Conservation (phyloP, 1,139 yeast species). For the Suhomyces maxii region DNA sequence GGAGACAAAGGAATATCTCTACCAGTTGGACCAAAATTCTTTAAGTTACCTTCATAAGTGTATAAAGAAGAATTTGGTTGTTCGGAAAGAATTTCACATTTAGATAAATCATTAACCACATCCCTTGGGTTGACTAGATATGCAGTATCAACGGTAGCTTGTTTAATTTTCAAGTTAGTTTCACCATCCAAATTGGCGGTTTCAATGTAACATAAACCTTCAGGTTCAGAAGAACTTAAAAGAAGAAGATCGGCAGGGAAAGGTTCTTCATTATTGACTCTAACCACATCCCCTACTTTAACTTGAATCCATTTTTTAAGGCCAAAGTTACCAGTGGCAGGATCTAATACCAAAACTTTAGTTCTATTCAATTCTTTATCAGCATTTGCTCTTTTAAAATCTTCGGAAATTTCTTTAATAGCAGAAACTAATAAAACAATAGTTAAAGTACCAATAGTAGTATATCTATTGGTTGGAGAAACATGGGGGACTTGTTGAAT, state of each 20-base stretch:
- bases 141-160: constrained; percentile 78
- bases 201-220: constrained; percentile 95
- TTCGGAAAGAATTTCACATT: constrained; percentile 65
- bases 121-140: constrained; percentile 68
- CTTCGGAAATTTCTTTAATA: constrained; percentile 86
- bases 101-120: constrained; percentile 39
- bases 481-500: constrained; percentile 98
- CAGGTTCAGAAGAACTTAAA: constrained; percentile 93
- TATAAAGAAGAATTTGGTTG: constrained; percentile 93
- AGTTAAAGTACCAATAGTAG: constrained; percentile 88
- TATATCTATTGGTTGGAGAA: constrained; percentile 93
- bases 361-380: constrained; percentile 89
- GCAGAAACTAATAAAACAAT: constrained; percentile 90
- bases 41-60: constrained; percentile 88
- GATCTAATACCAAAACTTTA: constrained; percentile 66
- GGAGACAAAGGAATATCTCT: constrained; percentile 70
- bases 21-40: constrained; percentile 50
- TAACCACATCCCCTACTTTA: constrained; percentile 87
- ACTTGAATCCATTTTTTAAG: constrained; percentile 82
- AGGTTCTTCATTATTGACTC: constrained; percentile 83
- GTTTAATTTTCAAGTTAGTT: constrained; percentile 93
- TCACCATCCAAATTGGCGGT: constrained; percentile 98
- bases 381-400: constrained; percentile 81
- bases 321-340: constrained; percentile 58
- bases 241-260: constrained; percentile 91